Conservation (phyloP, 1,284 basidiomycete species). For the Athelia psychrophila region DNA sequence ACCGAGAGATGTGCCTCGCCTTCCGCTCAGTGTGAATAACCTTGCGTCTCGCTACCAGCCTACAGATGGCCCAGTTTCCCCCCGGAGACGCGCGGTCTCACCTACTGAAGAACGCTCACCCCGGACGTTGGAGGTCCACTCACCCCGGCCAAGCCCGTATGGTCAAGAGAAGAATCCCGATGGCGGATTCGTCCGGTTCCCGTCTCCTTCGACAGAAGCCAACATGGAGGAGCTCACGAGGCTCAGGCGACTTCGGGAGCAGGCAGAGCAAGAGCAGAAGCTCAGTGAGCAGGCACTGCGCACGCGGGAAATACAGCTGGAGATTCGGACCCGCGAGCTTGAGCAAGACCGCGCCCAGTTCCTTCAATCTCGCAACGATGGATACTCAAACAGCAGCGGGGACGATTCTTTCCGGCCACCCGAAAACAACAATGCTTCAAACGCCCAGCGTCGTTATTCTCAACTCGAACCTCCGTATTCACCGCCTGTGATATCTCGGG, state of each 20-base stretch:
- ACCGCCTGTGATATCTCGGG: conserved; percentile 1
- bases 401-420: not conserved
- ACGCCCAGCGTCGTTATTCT: conserved; percentile 12
- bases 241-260: conserved; percentile 33
- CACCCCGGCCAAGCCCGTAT: not conserved
- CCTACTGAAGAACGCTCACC: conserved; percentile 22
- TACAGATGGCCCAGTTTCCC: conserved; percentile 33
- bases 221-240: not conserved
- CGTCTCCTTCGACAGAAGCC: not conserved
- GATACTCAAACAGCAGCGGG: not conserved
- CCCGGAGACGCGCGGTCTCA: conserved; percentile 26
- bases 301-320: conserved; percentile 57
- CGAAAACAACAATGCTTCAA: conserved; percentile 17
- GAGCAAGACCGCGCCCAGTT: conserved; percentile 47
- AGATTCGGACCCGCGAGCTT: conserved; percentile 49
- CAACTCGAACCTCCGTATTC: conserved; percentile 1
- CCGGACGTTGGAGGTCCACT: conserved; percentile 6
- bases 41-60: conserved; percentile 64
- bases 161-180: conserved; percentile 9
- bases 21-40: conserved; percentile 61
- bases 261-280: conserved; percentile 20
- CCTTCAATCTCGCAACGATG: conserved; percentile 24
- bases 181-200: not conserved
- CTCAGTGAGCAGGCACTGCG: conserved; percentile 54
- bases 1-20: conserved; percentile 57